Evolutionary conservation across 108 stramenopile genomes (phyloP), one percentile per base, ranked within the genome.

Genomic region (Bacterosira constricta): DNA sequence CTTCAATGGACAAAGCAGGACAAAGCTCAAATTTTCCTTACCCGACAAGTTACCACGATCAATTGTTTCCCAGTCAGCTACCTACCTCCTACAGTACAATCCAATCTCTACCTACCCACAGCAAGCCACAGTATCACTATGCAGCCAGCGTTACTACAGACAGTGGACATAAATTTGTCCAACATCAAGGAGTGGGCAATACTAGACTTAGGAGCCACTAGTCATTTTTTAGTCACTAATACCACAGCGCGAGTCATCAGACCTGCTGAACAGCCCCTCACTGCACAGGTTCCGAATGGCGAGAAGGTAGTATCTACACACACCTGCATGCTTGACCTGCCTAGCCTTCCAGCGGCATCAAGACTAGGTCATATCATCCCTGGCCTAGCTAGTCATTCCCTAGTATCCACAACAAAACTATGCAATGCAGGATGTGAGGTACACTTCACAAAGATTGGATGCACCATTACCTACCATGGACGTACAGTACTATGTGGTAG

Each of bases 401-500:
- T 69, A 0, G 45, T 69, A n/a, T 58, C 32, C 4, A 54, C 46
- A 15, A 34, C 30, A 3, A 32, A 2, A 1, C 42, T 69, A 4
- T 69, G 67, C 55, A 44, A 69, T 26, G 50, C 39, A 2, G 67
- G 67, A 39, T 58, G 56, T 26, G 29, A 26, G 46, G 34, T 69
- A n/a, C 13, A 5, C 6, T 55, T 55, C 31, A 55, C 25, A 9
- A 55, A 55, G 35, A 55, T 55, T 23, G 32, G 32, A n/a, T 55
- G 54, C 54, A 55, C 54, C 25, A 18, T 55, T n/a, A 35, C 32
- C 32, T 55, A 55, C 34, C 25, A 18, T 5, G 54, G 54, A n/a
- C 31, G 54, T 4, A 55, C 54, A 15, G 35, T 55, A 15, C 32
- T 55, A 3, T 55, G 54, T 55, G 54, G 54, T 12, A 15, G 32